Percentiles rank a stretch among this genome's conserved stretches.
phyloP scores from a whole-genome alignment of 1,284 basidiomycete species.

The Papiliotrema fonsecae region DNA sequence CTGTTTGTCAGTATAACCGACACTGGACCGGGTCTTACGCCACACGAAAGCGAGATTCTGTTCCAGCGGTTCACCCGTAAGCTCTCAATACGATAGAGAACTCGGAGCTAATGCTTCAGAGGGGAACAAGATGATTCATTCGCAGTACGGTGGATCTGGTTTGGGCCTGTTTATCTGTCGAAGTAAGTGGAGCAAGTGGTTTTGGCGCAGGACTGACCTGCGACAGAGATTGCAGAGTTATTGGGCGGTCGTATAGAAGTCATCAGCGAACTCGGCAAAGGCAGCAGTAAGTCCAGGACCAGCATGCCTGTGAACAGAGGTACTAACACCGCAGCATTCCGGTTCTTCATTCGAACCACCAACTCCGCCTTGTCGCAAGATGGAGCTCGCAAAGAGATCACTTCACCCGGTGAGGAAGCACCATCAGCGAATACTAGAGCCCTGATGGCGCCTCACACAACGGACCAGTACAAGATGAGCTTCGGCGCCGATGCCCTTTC shows the following conservation, averaged over 20 bases:
- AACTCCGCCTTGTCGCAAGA: slow-evolving; percentile 3
- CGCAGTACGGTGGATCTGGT: slow-evolving; percentile 45
- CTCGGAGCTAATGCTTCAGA: slow-evolving; percentile 3
- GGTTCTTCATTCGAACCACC: slow-evolving; percentile 45
- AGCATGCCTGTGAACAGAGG: too few relatives aligned
- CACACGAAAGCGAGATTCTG: slow-evolving; percentile 33
- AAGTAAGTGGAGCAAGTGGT: slow-evolving; percentile 14
- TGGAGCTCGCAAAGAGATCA: neutral
- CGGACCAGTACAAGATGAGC: too few relatives aligned
- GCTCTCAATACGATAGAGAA: neutral
- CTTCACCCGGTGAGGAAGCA: neutral
- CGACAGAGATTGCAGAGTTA: slow-evolving; percentile 38
- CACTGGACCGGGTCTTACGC: slow-evolving; percentile 43
- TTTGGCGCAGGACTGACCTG: neutral
- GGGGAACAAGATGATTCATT: slow-evolving; percentile 46
- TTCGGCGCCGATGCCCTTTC: neutral
- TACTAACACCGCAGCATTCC: slow-evolving; percentile 30
- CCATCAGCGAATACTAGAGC: too few relatives aligned
- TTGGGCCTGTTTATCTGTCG: slow-evolving; percentile 46
- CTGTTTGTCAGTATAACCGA: slow-evolving; percentile 41
- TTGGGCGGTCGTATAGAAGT: slow-evolving; percentile 44
- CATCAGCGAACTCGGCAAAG: slow-evolving; percentile 30
- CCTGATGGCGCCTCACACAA: too few relatives aligned
- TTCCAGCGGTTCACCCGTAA: slow-evolving; percentile 40
- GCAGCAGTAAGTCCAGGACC: slow-evolving; percentile 10